These are phyloP conservation scores for Colletotrichum melonis DNA, from an alignment of 2,329 filamentous ascomycete species.

Conservation along the genomic window DNA sequence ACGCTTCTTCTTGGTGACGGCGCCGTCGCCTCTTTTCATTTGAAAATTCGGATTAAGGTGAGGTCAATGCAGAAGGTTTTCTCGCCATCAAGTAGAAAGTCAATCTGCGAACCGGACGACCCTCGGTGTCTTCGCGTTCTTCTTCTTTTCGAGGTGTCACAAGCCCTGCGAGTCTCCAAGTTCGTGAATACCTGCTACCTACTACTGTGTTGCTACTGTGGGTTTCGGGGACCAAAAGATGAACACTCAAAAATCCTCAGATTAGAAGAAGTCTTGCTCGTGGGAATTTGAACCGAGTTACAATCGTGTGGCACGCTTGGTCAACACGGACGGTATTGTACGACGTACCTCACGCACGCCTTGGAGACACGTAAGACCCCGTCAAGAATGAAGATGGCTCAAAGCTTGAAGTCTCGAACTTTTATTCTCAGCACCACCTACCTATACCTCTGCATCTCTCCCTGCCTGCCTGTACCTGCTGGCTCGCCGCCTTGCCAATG, in stretches of 20 bases:
- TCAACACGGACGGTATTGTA: background rate
- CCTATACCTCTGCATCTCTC: too few relatives aligned
- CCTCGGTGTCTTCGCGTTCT: too few relatives aligned
- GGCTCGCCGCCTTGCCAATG: background rate
- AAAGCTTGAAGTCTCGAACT: too few relatives aligned
- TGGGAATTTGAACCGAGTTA: background rate
- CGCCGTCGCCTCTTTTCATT: background rate
- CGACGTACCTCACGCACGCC: background rate
- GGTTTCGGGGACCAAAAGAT: background rate
- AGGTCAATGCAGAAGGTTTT: constrained; percentile 17
- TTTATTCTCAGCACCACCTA: too few relatives aligned
- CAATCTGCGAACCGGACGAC: background rate
- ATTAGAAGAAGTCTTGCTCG: background rate
- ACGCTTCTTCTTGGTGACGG: background rate
- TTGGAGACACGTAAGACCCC: background rate
- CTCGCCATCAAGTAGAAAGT: background rate
- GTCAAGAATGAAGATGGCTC: background rate
- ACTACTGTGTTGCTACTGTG: background rate
- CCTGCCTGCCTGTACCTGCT: too few relatives aligned
- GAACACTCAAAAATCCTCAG: background rate
- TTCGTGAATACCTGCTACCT: background rate
- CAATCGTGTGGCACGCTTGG: background rate
- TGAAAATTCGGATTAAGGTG: constrained; percentile 1
- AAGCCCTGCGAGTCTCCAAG: background rate
- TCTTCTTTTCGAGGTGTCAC: background rate